Percentiles rank a stretch among this genome's conserved stretches.
These are phyloP conservation scores for Tolypocladium amazonense DNA, from an alignment of 2,329 filamentous ascomycete genomes.

Conservation along the genomic window DNA sequence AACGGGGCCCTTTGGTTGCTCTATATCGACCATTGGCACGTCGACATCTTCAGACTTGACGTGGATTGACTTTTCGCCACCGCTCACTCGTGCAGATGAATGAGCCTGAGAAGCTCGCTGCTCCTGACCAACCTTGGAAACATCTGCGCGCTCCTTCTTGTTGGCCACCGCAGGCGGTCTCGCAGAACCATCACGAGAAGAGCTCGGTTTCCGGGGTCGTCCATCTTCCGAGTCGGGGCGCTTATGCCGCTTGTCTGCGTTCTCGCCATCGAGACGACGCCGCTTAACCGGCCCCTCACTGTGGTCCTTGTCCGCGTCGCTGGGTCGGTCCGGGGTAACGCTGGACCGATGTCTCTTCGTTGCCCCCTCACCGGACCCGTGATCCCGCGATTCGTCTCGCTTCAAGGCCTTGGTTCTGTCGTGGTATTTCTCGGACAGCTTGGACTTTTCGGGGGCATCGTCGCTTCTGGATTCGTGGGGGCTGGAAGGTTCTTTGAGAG, in stretches of 20 bases:
- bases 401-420: constrained; percentile 51
- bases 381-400: constrained; percentile 49
- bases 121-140: constrained; percentile 25
- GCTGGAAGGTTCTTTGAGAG: constrained; percentile 41
- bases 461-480: constrained; percentile 39
- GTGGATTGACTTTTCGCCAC: constrained; percentile 38
- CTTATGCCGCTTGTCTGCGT: constrained; percentile 37
- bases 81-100: constrained; percentile 28
- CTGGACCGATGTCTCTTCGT: constrained; percentile 50
- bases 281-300: constrained; percentile 42
- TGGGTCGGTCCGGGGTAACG: constrained; percentile 44
- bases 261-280: constrained; percentile 44
- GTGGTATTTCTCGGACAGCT: constrained; percentile 43
- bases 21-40: constrained; percentile 43
- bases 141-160: constrained; percentile 32
- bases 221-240: constrained; percentile 34
- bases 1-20: constrained; percentile 16
- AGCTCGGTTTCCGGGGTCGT: constrained; percentile 29
- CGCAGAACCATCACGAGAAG: constrained; percentile 26
- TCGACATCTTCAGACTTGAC: constrained; percentile 48
- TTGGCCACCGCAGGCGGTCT: constrained; percentile 21
- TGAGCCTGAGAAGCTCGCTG: constrained; percentile 25
- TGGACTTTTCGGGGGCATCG: constrained; percentile 36
- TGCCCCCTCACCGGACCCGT: constrained; percentile 37
- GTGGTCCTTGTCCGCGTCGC: constrained; percentile 41